A percentile compares a stretch with the other conserved stretches of the same genome.
These are phyloP conservation scores for Skeletonema potamos DNA, from an alignment of 108 stramenopile species.

Conservation along the genomic window DNA sequence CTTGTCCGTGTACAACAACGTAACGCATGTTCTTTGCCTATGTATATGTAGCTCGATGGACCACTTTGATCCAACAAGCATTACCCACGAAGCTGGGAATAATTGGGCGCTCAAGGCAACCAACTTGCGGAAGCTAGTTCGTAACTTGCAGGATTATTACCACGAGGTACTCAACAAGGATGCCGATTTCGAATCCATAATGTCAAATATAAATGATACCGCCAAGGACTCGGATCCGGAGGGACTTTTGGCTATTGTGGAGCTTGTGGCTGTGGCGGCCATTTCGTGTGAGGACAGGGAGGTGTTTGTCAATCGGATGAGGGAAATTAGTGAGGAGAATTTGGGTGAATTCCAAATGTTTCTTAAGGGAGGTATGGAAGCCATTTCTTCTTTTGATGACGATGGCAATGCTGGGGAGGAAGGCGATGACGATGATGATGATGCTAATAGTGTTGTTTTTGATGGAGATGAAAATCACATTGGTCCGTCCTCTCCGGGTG, in stretches of 20 bases:
- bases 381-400: slow-evolving; percentile 59
- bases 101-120: slow-evolving; percentile 87
- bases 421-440: slow-evolving; percentile 51
- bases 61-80: slow-evolving; percentile 85
- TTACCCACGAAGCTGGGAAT: slow-evolving; percentile 79
- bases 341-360: slow-evolving; percentile 78
- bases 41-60: slow-evolving; percentile 50
- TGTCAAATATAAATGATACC: slow-evolving; percentile 46
- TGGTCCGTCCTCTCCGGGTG: slow-evolving; percentile 40
- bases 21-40: too few species aligned
- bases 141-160: slow-evolving; percentile 77
- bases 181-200: slow-evolving; percentile 54
- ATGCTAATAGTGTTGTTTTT: slow-evolving; percentile 35
- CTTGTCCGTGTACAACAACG: neutral
- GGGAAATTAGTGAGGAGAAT: slow-evolving; percentile 63
- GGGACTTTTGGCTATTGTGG: slow-evolving; percentile 63
- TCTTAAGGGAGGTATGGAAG: slow-evolving; percentile 61
- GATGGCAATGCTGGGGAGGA: slow-evolving; percentile 54
- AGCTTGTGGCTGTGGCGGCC: slow-evolving; percentile 82
- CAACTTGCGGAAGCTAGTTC: slow-evolving; percentile 83
- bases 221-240: slow-evolving; percentile 54
- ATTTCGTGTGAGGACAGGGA: slow-evolving; percentile 77
- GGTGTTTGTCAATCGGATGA: slow-evolving; percentile 72
- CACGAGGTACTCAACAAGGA: slow-evolving; percentile 76
- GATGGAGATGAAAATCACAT: slow-evolving; percentile 22